Conservation (phyloP, 345 rosid species). For the Noccaea caerulescens region DNA sequence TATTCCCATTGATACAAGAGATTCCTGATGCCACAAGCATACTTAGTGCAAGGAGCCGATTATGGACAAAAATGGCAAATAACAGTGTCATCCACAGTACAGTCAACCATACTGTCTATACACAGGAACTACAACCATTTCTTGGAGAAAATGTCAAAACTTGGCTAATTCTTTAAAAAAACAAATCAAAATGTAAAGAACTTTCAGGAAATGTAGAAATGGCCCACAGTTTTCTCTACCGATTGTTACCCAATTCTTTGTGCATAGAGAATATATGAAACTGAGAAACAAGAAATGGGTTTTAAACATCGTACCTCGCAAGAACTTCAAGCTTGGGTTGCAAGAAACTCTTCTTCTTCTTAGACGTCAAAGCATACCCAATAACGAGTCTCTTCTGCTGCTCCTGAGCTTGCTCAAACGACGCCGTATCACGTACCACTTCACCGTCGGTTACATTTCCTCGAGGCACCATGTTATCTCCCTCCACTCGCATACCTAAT, state of each 20-base stretch:
- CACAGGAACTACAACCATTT: slow-evolving; percentile 12
- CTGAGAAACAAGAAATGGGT: slow-evolving; percentile 1
- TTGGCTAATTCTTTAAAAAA: not conserved
- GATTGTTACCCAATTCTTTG: not conserved
- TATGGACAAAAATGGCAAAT: slow-evolving; percentile 23
- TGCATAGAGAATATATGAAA: slow-evolving; percentile 2
- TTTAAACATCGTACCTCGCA: slow-evolving; percentile 53
- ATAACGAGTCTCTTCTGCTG: slow-evolving; percentile 49
- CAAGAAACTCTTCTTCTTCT: slow-evolving; percentile 89
- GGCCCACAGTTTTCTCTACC: not conserved
- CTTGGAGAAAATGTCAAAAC: not conserved
- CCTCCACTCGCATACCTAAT: slow-evolving; percentile 47
- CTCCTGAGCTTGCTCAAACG: slow-evolving; percentile 24
- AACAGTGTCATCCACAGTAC: slow-evolving; percentile 15
- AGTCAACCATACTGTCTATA: slow-evolving; percentile 20
- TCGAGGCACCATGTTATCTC: slow-evolving; percentile 28
- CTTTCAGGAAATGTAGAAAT: not conserved
- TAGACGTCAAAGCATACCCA: slow-evolving; percentile 85
- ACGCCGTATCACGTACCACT: slow-evolving; percentile 17
- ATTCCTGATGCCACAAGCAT: slow-evolving; percentile 15
- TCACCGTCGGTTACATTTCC: slow-evolving; percentile 42
- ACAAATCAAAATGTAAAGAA: not conserved
- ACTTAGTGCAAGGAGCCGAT: not conserved
- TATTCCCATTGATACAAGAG: slow-evolving; percentile 38
- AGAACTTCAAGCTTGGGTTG: slow-evolving; percentile 78